Evolutionary conservation across 139 green algal genomes (phyloP).

Genomic region (Micractinium conductrix): DNA sequence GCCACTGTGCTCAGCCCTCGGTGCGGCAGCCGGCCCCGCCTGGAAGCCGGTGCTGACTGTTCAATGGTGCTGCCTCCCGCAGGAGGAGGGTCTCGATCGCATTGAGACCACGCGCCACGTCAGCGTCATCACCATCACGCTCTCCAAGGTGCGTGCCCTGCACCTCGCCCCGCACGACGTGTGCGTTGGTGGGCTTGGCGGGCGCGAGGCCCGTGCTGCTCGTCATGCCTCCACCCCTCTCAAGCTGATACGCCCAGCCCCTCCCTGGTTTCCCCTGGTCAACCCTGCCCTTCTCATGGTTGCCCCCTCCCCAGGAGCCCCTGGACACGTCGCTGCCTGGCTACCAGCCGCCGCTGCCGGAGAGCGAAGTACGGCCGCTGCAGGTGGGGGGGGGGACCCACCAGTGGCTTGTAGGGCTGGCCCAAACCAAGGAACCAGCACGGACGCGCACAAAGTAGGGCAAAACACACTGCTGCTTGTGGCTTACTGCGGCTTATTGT

Average conservation of each 20-base stretch:
- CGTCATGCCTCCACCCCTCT: not conserved
- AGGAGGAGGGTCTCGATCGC: constrained; percentile 70
- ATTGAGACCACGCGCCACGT: constrained; percentile 84
- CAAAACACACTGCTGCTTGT: not conserved
- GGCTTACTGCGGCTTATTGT: not conserved
- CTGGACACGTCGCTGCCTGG: constrained; percentile 68
- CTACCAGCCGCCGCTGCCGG: constrained; percentile 81
- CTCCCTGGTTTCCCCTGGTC: not conserved
- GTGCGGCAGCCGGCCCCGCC: no score
- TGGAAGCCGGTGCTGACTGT: not conserved
- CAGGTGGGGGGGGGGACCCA: no score
- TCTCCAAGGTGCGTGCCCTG: constrained; percentile 54
- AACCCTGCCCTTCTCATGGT: not conserved
- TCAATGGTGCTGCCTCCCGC: not conserved
- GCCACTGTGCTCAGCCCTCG: no score
- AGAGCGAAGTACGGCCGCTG: constrained; percentile 25
- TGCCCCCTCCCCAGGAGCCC: constrained; percentile 11
- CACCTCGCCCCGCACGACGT: no score
- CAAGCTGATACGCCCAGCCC: not conserved
- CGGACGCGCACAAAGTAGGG: not conserved
- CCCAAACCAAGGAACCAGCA: no score
- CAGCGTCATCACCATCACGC: constrained; percentile 82
- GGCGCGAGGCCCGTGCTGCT: not conserved
- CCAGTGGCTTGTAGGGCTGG: no score
- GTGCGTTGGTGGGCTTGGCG: not conserved